A percentile compares a stretch with the other conserved stretches of the same genome.
These are phyloP conservation scores for Fraxinus sp. DNA, from an alignment of 305 asterid species.

Conservation along the genomic window DNA sequence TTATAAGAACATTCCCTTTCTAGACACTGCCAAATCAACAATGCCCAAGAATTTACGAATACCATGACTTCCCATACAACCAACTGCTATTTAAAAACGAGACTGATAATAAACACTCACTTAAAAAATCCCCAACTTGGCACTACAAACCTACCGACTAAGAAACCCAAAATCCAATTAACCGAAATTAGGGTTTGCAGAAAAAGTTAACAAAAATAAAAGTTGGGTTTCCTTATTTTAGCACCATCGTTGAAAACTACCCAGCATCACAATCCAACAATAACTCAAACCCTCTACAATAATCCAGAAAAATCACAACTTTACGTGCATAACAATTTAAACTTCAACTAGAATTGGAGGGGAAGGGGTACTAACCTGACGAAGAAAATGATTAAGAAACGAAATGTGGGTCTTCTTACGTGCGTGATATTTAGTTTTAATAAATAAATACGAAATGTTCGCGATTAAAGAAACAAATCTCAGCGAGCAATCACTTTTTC, in stretches of 20 bases:
- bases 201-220: background rate
- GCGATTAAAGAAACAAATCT: slow-evolving; percentile 33
- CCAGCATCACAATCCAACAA: slow-evolving; percentile 8
- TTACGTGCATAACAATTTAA: slow-evolving; percentile 5
- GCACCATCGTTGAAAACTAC: slow-evolving; percentile 13
- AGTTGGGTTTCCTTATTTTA: background rate
- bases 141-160: background rate
- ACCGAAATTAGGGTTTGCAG: slow-evolving; percentile 22
- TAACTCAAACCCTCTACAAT: slow-evolving; percentile 14
- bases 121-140: slow-evolving; percentile 8
- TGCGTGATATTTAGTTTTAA: background rate
- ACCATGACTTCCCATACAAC: background rate
- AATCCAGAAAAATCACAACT: background rate
- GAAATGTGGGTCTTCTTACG: slow-evolving; percentile 1
- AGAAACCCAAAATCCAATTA: slow-evolving; percentile 9
- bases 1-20: background rate
- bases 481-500: slow-evolving; percentile 30
- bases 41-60: background rate
- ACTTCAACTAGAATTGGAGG: slow-evolving; percentile 7
- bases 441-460: background rate
- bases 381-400: slow-evolving; percentile 11
- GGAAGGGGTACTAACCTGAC: slow-evolving; percentile 11
- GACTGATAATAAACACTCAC: slow-evolving; percentile 1
- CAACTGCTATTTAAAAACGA: background rate
- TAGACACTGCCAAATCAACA: background rate